Conservation (phyloP, 176 grass and related monocot species). For the Triticum dicoccoides region DNA sequence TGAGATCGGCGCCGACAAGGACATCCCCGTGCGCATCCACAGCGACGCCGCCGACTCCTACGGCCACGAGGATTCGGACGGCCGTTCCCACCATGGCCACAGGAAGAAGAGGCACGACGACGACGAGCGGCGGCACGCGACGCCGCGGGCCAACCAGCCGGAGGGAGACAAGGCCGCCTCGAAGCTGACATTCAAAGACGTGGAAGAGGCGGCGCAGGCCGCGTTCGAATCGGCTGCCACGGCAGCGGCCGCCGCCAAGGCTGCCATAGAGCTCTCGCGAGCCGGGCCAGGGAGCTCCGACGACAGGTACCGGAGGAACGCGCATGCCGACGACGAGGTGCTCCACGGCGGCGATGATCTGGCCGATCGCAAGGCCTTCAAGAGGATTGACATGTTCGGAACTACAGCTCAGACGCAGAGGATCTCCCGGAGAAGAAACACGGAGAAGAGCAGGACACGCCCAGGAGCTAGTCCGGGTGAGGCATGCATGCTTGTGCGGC, state of each 20-base stretch:
- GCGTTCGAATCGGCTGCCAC: conserved; percentile 71
- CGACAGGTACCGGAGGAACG: conserved; percentile 12
- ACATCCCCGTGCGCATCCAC: conserved; percentile 48
- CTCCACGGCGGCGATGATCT: background rate
- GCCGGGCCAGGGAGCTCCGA: conserved; percentile 9
- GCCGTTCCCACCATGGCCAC: background rate
- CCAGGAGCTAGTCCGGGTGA: background rate
- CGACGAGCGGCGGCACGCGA: background rate
- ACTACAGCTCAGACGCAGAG: conserved; percentile 21
- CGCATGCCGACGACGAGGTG: background rate
- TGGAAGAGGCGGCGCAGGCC: conserved; percentile 66
- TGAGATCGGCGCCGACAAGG: conserved; percentile 83
- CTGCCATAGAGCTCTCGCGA: conserved; percentile 69
- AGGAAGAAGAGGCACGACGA: background rate
- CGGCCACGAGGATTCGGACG: background rate
- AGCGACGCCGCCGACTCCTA: background rate
- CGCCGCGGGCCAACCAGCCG: background rate
- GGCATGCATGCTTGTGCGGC: too few species aligned
- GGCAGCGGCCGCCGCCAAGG: conserved; percentile 79
- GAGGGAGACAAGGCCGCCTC: conserved; percentile 5
- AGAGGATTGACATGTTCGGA: background rate
- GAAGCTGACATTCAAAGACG: conserved; percentile 53
- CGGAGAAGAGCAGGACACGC: background rate
- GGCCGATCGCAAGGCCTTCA: background rate
- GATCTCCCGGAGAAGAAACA: conserved; percentile 9